phyloP scores from a whole-genome alignment of 2,329 filamentous ascomycete species.

The Hypomyces rosellus region DNA sequence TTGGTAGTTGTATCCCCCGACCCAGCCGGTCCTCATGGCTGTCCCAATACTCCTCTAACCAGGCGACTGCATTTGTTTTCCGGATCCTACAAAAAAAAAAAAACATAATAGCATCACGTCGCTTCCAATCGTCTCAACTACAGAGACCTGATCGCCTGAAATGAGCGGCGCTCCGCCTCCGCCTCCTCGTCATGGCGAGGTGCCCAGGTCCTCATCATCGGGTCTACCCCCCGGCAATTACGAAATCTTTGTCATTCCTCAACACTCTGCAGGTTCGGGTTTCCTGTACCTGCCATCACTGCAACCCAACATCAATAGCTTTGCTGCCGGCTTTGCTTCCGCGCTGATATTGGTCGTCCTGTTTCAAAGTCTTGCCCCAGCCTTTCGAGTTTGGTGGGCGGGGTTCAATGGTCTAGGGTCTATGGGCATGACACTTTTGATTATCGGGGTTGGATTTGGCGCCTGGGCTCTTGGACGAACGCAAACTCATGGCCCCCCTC shows the following conservation, averaged over 20 bases:
- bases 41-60: too few species aligned
- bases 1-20: too few species aligned
- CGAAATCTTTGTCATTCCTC: slow-evolving; percentile 94
- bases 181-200: slow-evolving; percentile 78
- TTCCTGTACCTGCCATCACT: slow-evolving; percentile 94
- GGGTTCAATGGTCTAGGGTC: slow-evolving; percentile 66
- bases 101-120: not conserved
- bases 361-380: slow-evolving; percentile 67
- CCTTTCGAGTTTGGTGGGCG: slow-evolving; percentile 66
- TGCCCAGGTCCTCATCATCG: slow-evolving; percentile 56
- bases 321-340: slow-evolving; percentile 76
- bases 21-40: too few species aligned
- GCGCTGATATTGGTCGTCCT: slow-evolving; percentile 67
- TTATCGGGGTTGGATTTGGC: slow-evolving; percentile 66
- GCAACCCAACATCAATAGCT: slow-evolving; percentile 80
- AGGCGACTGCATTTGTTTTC: not conserved
- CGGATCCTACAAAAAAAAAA: not conserved
- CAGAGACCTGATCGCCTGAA: not conserved
- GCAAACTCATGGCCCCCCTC: slow-evolving; percentile 25
- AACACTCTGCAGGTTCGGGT: slow-evolving; percentile 79
- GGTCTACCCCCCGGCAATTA: slow-evolving; percentile 85
- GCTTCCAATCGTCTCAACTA: not conserved
- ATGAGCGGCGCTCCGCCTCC: slow-evolving; percentile 53
- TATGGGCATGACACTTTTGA: slow-evolving; percentile 64
- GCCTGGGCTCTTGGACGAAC: slow-evolving; percentile 59